These are phyloP conservation scores for Linanthus parryae DNA, from an alignment of 148 eudicot genomes.

Conservation along the genomic window DNA sequence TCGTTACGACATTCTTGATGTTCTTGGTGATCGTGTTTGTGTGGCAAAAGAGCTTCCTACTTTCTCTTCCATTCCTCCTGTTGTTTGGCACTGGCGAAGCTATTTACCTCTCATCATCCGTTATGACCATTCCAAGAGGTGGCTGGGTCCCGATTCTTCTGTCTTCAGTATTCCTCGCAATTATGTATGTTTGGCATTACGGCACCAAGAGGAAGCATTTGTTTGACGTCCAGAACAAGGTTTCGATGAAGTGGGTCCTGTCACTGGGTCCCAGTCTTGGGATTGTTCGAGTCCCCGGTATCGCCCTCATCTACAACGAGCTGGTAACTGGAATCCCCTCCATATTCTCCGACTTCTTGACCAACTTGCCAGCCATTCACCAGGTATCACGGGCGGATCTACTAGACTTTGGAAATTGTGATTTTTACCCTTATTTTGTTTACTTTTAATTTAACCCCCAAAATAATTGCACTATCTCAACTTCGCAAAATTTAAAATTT, in stretches of 20 bases:
- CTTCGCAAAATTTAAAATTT: no score
- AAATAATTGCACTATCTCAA: no score
- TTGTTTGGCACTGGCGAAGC: slow-evolving; percentile 29
- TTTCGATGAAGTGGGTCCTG: slow-evolving; percentile 47
- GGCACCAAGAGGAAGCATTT: slow-evolving; percentile 39
- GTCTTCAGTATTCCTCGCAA: slow-evolving; percentile 14
- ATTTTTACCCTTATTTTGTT: no score
- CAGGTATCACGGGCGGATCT: no score
- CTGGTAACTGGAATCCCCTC: slow-evolving; percentile 40
- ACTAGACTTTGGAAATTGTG: no score
- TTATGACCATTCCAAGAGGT: slow-evolving; percentile 25
- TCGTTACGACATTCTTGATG: slow-evolving; percentile 35
- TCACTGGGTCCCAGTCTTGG: slow-evolving; percentile 46
- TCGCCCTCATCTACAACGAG: slow-evolving; percentile 44
- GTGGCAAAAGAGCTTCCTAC: slow-evolving; percentile 22
- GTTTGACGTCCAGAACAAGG: slow-evolving; percentile 38
- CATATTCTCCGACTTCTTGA: slow-evolving; percentile 39
- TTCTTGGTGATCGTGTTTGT: slow-evolving; percentile 35
- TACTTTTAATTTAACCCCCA: no score
- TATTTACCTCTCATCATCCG: slow-evolving; percentile 32
- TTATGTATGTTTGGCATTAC: slow-evolving; percentile 42
- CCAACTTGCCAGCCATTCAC: slow-evolving; percentile 48
- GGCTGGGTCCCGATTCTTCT: slow-evolving; percentile 42
- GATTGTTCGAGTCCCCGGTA: slow-evolving; percentile 44
- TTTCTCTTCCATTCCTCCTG: slow-evolving; percentile 22